Evolutionary conservation across 352 stramenopile species (phyloP).

Genomic region (Pythium volutum): DNA sequence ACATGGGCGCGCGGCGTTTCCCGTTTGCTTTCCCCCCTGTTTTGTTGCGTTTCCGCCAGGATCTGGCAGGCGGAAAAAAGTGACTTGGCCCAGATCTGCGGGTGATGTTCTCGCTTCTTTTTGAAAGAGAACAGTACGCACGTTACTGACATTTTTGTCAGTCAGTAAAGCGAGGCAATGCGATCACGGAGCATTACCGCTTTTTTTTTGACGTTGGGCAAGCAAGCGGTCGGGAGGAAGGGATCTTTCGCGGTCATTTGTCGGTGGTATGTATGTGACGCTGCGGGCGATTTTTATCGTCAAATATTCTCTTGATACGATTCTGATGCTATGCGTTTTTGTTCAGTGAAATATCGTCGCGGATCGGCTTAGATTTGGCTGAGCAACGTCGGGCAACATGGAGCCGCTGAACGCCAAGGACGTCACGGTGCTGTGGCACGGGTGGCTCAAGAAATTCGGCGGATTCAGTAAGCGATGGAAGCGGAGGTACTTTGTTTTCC

Average conservation of each 20-base stretch:
- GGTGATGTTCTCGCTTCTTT: constrained; percentile 18
- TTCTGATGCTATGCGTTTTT: background rate
- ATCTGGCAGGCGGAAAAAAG: background rate
- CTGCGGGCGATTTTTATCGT: background rate
- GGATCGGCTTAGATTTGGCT: background rate
- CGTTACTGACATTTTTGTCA: background rate
- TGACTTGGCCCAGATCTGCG: constrained; percentile 6
- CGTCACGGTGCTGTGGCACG: constrained; percentile 77
- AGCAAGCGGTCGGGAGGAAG: background rate
- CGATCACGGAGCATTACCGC: background rate
- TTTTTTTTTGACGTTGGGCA: constrained; percentile 8
- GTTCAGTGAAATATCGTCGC: background rate
- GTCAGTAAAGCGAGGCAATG: constrained; percentile 3
- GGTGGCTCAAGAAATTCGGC: constrained; percentile 83
- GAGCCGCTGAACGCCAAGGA: constrained; percentile 37
- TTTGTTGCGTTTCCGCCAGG: background rate
- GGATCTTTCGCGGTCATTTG: background rate
- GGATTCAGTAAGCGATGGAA: constrained; percentile 82
- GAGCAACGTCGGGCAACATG: constrained; percentile 2
- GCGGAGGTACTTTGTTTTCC: constrained; percentile 74
- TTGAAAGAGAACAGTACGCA: background rate
- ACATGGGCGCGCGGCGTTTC: constrained; percentile 33
- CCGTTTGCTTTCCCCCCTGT: no score
- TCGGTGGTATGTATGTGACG: background rate
- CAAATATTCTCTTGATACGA: background rate